Percentiles rank a stretch among this genome's conserved stretches.
Evolutionary conservation across 495 filamentous ascomycete genomes (phyloP).

Genomic region (Cladorrhinum samala): DNA sequence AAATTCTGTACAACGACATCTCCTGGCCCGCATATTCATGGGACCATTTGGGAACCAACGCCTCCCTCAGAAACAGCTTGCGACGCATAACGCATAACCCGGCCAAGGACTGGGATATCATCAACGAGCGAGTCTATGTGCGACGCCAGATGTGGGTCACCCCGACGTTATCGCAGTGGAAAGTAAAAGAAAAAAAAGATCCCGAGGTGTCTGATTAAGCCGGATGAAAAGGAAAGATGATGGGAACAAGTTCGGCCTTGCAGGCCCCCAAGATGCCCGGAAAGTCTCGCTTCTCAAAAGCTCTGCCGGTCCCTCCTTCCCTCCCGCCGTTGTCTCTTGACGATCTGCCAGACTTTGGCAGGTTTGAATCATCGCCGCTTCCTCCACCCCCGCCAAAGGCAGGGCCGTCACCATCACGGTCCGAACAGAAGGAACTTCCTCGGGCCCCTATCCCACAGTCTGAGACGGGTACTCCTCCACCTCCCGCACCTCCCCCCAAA

Average conservation of each 20-base stretch:
- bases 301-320: conserved; percentile 27
- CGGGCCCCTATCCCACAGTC: conserved; percentile 2
- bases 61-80: not conserved
- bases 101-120: conserved; percentile 3
- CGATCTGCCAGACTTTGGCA: conserved; percentile 11
- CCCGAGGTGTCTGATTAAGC: conserved; percentile 12
- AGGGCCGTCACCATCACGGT: too few species aligned
- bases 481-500: conserved; percentile 14
- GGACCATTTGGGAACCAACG: not conserved
- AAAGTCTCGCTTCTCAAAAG: conserved; percentile 33
- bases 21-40: conserved; percentile 1
- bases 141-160: conserved; percentile 25
- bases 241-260: conserved; percentile 23
- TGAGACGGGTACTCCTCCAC: conserved; percentile 17
- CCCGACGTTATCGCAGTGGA: conserved; percentile 4
- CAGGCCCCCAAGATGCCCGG: conserved; percentile 26
- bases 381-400: conserved; percentile 4
- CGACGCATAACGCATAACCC: not conserved
- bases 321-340: too few species aligned
- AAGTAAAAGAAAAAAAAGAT: conserved; percentile 9
- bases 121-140: conserved; percentile 13
- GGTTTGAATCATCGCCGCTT: conserved; percentile 15
- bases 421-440: conserved; percentile 16
- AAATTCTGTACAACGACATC: not conserved
- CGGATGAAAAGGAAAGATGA: conserved; percentile 16